These are phyloP conservation scores for Flaveria linearis DNA, from an alignment of 129 eudicot species.

Conservation along the genomic window DNA sequence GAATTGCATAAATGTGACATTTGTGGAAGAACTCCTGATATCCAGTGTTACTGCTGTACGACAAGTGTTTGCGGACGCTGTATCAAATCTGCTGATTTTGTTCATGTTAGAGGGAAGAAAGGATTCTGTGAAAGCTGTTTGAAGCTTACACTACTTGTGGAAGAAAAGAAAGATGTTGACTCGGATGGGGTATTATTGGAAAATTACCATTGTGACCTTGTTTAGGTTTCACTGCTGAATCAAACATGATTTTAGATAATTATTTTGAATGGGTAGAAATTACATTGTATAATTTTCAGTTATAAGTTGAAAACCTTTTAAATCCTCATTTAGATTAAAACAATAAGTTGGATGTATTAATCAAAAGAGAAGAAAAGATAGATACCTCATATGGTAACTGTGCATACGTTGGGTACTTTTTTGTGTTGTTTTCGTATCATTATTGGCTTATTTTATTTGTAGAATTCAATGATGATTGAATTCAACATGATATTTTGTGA, in stretches of 20 bases:
- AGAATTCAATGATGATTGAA: neutral
- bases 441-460: neutral
- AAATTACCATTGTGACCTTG: neutral
- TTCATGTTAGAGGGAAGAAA: slow-evolving; percentile 51
- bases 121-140: slow-evolving; percentile 76
- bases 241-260: neutral
- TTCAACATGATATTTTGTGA: neutral
- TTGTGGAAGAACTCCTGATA: slow-evolving; percentile 48
- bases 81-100: slow-evolving; percentile 46
- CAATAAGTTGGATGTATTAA: neutral
- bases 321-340: neutral
- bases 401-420: neutral
- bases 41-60: slow-evolving; percentile 64
- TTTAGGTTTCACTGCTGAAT: neutral
- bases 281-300: neutral
- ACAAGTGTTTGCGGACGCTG: slow-evolving; percentile 63
- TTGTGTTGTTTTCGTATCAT: neutral
- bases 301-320: neutral
- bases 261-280: neutral
- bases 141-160: slow-evolving; percentile 66
- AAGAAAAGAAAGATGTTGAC: slow-evolving; percentile 60
- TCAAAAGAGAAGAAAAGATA: too few species aligned
- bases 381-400: neutral
- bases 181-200: slow-evolving; percentile 75
- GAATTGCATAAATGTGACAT: slow-evolving; percentile 32